Percentiles rank a stretch among this genome's conserved stretches.
Evolutionary conservation across 495 filamentous ascomycete species (phyloP).

Genomic region (Penicillium goetzii): DNA sequence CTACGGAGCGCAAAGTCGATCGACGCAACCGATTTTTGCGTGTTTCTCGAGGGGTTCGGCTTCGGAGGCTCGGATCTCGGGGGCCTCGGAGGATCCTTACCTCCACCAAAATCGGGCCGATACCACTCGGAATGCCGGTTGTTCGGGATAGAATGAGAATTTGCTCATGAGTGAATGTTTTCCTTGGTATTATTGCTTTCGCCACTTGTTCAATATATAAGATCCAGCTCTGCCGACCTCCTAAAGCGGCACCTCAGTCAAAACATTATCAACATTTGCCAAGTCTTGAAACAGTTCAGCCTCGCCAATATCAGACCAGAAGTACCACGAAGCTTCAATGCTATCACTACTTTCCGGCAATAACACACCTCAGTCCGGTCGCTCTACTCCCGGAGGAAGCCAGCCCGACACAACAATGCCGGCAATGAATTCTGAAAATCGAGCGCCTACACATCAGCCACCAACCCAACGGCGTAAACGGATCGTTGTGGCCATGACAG

Average conservation of each 20-base stretch:
- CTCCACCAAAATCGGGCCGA: slow-evolving; percentile 4
- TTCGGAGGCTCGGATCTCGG: slow-evolving; percentile 27
- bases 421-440: neutral
- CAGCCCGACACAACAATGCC: slow-evolving; percentile 11
- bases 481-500: slow-evolving; percentile 48
- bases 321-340: slow-evolving; percentile 7
- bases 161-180: neutral
- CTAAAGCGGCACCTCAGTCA: neutral
- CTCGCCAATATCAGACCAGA: slow-evolving; percentile 3
- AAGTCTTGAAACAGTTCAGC: no score
- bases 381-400: slow-evolving; percentile 19
- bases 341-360: slow-evolving; percentile 25
- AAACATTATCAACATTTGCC: neutral
- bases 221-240: neutral
- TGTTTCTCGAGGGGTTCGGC: slow-evolving; percentile 12
- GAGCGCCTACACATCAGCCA: slow-evolving; percentile 3
- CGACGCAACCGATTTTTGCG: no score
- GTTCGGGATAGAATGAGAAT: slow-evolving; percentile 1
- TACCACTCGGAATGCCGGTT: neutral
- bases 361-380: slow-evolving; percentile 27
- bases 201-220: neutral
- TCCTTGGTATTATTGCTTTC: neutral
- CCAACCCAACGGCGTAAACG: slow-evolving; percentile 4
- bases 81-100: neutral
- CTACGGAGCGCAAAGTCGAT: no score